Base-by-base conservation (phyloP, 2,329 filamentous ascomycete genomes). In the Amauroascus niger region DNA sequence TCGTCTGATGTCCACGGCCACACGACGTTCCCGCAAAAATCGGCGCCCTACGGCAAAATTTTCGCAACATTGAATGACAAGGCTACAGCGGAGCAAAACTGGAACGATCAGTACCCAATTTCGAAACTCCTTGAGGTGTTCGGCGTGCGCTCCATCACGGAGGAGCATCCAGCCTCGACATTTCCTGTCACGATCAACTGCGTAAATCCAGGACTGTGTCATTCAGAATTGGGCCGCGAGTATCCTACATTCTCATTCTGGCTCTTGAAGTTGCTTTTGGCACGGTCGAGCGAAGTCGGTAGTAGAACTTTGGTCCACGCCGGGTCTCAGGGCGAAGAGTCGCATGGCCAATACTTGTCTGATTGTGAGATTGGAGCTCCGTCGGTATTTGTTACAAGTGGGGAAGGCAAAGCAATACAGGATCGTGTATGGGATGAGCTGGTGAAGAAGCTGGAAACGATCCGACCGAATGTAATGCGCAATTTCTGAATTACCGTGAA, bases 171-270 rank as follows among this genome's bases (percentile, higher is more conserved):
- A 32, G 45, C 60, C 26, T 52, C 35, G n/a, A 52, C 58, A 6
- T 57, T 63, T 40, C 60, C 65, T 9, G 70, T 79, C 43, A 71
- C 69, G 2, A 57, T 79, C 52, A 79, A 78, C 60, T 65, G 67
- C 35, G 61, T 75, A 20, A 76, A 76, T 55, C 77, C 78, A 0
- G 76, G 77, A 1, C 65, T 74, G 22, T 79, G 76, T 63, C 67
- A 75, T 16, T 57, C 58, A 35, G 53, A 53, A 18, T 43, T 53
- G 9, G 41, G 28, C 26, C 13, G 51, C 4, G 51, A 53, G 9
- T 30, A 30, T 32, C 24, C 44, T 26, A 32, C 30, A 14, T 16
- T 46, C 9, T 9, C 6, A 32, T 24, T 65, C 13, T 32, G 52
- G 30, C 9, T 67, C 3, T 39, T 72, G 48, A 67, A 65, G 52